These are phyloP conservation scores for Botryococcus braunii DNA, from an alignment of 163 green algal genomes.

Conservation along the genomic window DNA sequence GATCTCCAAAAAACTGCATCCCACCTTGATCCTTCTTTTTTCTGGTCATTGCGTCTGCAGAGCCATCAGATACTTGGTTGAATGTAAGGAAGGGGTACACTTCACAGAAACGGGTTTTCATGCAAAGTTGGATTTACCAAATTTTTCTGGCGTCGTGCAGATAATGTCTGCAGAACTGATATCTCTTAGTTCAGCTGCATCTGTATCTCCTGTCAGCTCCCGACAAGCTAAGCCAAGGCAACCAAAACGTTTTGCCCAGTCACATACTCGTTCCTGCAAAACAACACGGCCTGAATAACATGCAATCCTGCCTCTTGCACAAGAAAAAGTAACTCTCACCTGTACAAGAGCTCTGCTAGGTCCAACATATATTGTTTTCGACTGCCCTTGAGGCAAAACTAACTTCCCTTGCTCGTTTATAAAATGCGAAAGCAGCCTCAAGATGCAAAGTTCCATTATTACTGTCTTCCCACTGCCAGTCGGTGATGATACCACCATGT, in stretches of 20 bases:
- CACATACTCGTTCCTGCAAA: conserved; percentile 48
- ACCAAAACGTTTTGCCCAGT: conserved; percentile 36
- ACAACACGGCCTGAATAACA: no score
- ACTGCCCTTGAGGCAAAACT: conserved; percentile 8
- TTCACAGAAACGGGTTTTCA: background rate
- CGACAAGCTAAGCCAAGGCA: conserved; percentile 35
- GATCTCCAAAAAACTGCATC: conserved; percentile 59
- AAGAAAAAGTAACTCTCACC: background rate
- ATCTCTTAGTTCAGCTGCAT: conserved; percentile 20
- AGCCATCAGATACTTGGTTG: background rate
- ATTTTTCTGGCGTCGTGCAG: conserved; percentile 89
- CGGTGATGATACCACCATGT: conserved; percentile 74
- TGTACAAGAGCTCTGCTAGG: conserved; percentile 51
- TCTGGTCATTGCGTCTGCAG: conserved; percentile 44
- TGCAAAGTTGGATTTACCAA: conserved; percentile 37
- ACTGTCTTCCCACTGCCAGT: conserved; percentile 90
- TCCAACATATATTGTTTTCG: conserved; percentile 55
- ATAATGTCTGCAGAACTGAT: conserved; percentile 78
- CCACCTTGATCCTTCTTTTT: conserved; percentile 38
- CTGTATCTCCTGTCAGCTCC: conserved; percentile 61
- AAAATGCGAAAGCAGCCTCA: conserved; percentile 40
- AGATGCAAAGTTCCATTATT: conserved; percentile 83
- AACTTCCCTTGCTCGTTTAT: conserved; percentile 5
- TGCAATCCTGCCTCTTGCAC: no score
- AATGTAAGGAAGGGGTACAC: background rate